phyloP scores from a whole-genome alignment of 345 rosid genomes.

The Arabidopsis arenosa region DNA sequence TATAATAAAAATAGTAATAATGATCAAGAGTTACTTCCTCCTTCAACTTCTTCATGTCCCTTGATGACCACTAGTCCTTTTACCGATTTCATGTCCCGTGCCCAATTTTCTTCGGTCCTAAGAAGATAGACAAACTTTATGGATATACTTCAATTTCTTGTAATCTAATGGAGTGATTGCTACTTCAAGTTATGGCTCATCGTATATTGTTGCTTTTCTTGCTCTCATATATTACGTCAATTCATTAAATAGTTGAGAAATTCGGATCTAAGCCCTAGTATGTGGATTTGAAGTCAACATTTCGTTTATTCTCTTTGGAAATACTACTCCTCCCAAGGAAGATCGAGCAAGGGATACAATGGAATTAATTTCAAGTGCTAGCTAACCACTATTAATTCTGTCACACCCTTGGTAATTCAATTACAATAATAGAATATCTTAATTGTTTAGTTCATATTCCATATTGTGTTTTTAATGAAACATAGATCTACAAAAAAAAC shows the following conservation, averaged over 20 bases:
- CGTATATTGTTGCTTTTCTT: background rate
- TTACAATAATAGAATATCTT: background rate
- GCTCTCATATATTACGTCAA: background rate
- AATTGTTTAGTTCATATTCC: background rate
- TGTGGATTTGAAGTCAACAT: too few species aligned
- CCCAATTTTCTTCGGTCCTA: conserved; percentile 53
- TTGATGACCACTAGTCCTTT: conserved; percentile 40
- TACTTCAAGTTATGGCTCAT: background rate
- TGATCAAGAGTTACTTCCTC: conserved; percentile 47
- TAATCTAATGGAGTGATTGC: background rate
- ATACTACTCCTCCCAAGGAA: too few species aligned
- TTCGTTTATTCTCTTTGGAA: too few species aligned
- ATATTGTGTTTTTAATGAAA: background rate
- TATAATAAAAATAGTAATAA: conserved; percentile 21
- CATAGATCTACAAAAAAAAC: background rate
- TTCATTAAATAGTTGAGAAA: background rate
- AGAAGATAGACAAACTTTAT: background rate
- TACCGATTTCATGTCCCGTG: conserved; percentile 60
- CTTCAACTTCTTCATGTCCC: conserved; percentile 53
- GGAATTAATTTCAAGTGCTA: too few species aligned
- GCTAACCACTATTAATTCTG: too few species aligned
- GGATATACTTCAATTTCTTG: background rate
- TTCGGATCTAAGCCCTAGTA: too few species aligned
- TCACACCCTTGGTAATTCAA: too few species aligned
- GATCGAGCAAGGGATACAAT: too few species aligned